phyloP scores from a whole-genome alignment of 257 asterid genomes.

The Fraxinus pennsylvanica region DNA sequence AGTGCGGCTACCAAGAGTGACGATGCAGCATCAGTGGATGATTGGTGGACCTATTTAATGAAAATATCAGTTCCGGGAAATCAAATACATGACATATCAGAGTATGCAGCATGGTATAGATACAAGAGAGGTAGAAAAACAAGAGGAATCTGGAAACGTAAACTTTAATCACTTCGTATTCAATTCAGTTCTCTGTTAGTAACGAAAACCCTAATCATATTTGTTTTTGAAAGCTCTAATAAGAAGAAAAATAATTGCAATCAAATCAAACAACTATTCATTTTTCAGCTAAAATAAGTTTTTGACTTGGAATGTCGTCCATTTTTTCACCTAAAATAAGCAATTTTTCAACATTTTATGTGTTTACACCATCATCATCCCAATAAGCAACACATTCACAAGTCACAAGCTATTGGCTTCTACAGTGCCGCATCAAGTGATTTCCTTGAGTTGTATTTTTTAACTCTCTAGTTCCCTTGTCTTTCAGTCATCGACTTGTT shows the following conservation, averaged over 20 bases:
- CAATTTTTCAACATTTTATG: background rate
- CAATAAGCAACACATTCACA: background rate
- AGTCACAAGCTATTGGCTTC: background rate
- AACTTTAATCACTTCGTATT: background rate
- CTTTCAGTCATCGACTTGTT: background rate
- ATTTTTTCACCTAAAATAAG: background rate
- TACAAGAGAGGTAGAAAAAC: background rate
- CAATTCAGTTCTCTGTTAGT: background rate
- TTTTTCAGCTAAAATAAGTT: background rate
- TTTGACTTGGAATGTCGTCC: background rate
- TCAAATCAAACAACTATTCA: background rate
- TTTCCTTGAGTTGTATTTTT: background rate
- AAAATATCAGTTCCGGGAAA: background rate
- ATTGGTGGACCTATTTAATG: constrained; percentile 74
- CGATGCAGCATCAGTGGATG: constrained; percentile 95
- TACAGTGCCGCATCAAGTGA: background rate
- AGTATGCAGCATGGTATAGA: background rate
- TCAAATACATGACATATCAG: background rate
- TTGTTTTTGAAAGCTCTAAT: background rate
- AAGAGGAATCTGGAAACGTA: too few relatives aligned
- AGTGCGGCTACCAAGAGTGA: constrained; percentile 86
- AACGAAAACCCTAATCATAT: background rate
- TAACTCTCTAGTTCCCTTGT: background rate
- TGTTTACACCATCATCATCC: background rate
- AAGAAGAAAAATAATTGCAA: too few relatives aligned